Conservation (phyloP, 164 flowering plant species). For the Saururus chinensis region DNA sequence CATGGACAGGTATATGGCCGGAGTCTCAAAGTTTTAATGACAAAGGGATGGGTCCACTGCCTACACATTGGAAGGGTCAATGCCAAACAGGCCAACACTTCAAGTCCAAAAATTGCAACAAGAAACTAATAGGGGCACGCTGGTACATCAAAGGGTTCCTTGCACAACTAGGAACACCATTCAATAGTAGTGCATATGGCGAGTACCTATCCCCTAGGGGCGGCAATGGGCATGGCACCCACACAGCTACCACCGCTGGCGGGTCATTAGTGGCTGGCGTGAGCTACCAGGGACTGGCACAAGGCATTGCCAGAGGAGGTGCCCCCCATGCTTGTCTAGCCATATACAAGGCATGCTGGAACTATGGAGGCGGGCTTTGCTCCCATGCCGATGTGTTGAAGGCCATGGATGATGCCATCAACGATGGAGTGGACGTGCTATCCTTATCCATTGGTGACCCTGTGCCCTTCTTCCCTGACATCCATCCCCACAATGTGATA, state of each 20-base stretch:
- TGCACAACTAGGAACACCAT: not conserved
- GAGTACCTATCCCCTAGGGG: conserved; percentile 17
- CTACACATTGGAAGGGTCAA: conserved; percentile 35
- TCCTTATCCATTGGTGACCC: conserved; percentile 9
- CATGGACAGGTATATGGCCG: conserved; percentile 36
- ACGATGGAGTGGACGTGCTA: conserved; percentile 21
- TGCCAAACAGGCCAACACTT: conserved; percentile 29
- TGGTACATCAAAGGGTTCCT: conserved; percentile 12
- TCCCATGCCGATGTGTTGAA: conserved; percentile 10
- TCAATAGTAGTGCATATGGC: not conserved
- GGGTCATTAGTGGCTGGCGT: conserved; percentile 11
- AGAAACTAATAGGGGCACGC: conserved; percentile 19
- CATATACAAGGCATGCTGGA: conserved; percentile 17
- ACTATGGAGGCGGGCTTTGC: not conserved
- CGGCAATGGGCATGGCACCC: conserved; percentile 15
- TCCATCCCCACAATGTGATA: conserved; percentile 6
- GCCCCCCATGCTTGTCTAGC: conserved; percentile 18
- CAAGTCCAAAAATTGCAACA: conserved; percentile 16
- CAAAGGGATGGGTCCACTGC: conserved; percentile 29
- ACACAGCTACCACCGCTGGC: conserved; percentile 15
- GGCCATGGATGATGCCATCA: conserved; percentile 21
- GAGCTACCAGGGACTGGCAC: conserved; percentile 11
- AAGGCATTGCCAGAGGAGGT: conserved; percentile 17
- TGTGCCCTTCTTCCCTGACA: conserved; percentile 9
- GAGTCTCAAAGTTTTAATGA: conserved; percentile 33